These are phyloP conservation scores for Pseudogymnoascus sp. DNA, from an alignment of 2,329 filamentous ascomycete genomes.

Conservation along the genomic window DNA sequence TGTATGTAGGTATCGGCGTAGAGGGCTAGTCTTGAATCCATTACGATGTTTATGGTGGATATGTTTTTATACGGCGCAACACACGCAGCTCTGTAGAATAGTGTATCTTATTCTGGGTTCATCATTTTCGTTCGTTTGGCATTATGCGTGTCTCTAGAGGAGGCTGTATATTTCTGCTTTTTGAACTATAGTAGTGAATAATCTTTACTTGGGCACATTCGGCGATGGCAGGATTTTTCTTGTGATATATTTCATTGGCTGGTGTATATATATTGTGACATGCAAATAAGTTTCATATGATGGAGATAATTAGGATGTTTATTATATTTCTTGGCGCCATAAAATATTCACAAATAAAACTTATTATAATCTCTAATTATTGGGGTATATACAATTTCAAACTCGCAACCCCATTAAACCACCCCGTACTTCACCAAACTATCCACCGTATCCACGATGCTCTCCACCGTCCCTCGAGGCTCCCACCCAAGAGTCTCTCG, in stretches of 20 bases:
- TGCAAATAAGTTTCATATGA: not conserved
- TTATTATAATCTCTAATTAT: not conserved
- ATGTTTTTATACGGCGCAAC: conserved; percentile 7
- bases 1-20: conserved; percentile 7
- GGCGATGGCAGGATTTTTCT: not conserved
- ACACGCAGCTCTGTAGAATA: conserved; percentile 8
- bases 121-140: not conserved
- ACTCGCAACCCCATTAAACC: not conserved
- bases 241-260: not conserved
- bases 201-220: not conserved
- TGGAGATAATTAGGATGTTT: not conserved
- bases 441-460: conserved; percentile 11
- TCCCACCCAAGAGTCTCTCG: not conserved
- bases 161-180: not conserved
- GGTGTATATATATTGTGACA: not conserved
- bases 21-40: not conserved
- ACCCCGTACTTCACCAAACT: conserved; percentile 9
- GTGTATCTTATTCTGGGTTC: conserved; percentile 3
- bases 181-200: not conserved
- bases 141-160: not conserved
- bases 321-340: not conserved
- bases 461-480: conserved; percentile 9
- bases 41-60: conserved; percentile 4
- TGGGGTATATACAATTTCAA: not conserved
- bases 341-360: not conserved